Evolutionary conservation across 2,329 filamentous ascomycete species (phyloP).

Genomic region (Phyllosticta citrichinensis): DNA sequence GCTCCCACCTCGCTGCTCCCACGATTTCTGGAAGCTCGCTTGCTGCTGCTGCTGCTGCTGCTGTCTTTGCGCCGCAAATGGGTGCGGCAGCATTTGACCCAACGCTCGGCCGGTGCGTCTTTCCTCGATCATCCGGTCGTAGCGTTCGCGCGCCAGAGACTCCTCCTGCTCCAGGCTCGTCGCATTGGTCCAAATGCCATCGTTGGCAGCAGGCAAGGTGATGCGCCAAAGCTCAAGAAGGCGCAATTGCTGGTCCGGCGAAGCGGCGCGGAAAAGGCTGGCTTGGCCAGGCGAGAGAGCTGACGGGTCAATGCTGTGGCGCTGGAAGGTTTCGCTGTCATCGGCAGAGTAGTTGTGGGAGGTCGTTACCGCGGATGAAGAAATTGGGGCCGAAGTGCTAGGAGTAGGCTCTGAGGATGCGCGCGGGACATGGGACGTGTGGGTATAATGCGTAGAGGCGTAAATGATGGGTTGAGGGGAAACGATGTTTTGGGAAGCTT

Average conservation of each 20-base stretch:
- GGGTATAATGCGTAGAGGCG: constrained; percentile 75
- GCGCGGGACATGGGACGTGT: constrained; percentile 55
- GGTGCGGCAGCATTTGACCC: background rate
- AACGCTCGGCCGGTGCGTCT: constrained; percentile 13
- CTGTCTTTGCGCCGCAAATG: background rate
- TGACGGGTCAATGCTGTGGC: constrained; percentile 59
- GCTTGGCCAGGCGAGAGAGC: constrained; percentile 65
- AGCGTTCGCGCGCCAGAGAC: constrained; percentile 47
- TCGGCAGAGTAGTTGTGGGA: constrained; percentile 13
- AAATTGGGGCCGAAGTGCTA: background rate
- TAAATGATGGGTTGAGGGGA: constrained; percentile 50
- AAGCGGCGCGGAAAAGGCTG: constrained; percentile 67
- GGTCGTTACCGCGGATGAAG: constrained; percentile 33
- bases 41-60: background rate
- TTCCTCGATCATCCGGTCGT: constrained; percentile 36
- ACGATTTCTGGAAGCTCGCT: background rate
- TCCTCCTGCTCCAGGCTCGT: constrained; percentile 48
- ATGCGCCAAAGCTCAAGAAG: constrained; percentile 81
- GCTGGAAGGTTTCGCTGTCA: constrained; percentile 44
- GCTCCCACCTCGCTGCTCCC: background rate
- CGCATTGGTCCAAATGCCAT: constrained; percentile 46
- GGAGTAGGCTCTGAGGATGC: constrained; percentile 9
- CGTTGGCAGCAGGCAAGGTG: constrained; percentile 49
- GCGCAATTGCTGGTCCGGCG: constrained; percentile 59
- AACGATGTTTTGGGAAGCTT: background rate